Percentiles rank a stretch among this genome's conserved stretches.
Evolutionary conservation across 2,329 filamentous ascomycete species (phyloP).

Genomic region (Chaetomiaceae sp.): DNA sequence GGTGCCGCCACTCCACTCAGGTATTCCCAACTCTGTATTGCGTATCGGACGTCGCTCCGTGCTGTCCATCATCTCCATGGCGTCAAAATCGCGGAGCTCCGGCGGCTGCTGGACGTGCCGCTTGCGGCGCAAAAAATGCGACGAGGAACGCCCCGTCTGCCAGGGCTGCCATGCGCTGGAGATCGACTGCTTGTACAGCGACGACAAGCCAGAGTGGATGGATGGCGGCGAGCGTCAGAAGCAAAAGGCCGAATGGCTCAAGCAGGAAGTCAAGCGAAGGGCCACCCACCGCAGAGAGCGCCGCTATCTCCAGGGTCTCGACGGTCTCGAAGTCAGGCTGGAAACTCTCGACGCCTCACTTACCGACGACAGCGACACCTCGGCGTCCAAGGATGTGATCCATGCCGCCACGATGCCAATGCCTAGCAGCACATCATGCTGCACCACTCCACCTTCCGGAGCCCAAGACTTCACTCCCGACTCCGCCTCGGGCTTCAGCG

Average conservation of each 20-base stretch:
- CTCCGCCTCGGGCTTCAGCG: not conserved
- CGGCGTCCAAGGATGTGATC: not conserved
- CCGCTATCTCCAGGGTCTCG: conserved; percentile 41
- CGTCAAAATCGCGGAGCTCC: conserved; percentile 34
- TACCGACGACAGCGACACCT: conserved; percentile 14
- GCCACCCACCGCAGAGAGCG: conserved; percentile 44
- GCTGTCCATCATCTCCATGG: conserved; percentile 9
- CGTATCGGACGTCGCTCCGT: too few relatives aligned
- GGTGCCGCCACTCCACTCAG: too few relatives aligned
- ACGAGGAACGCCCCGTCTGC: conserved; percentile 48
- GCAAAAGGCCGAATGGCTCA: conserved; percentile 47
- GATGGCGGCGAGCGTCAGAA: conserved; percentile 44
- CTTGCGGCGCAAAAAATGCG: conserved; percentile 56
- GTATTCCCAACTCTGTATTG: too few relatives aligned
- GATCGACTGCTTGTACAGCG: conserved; percentile 49
- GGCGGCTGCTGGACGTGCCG: conserved; percentile 57
- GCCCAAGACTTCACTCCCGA: conserved; percentile 1
- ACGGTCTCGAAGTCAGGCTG: conserved; percentile 31
- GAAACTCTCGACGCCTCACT: conserved; percentile 25
- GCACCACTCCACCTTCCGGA: not conserved
- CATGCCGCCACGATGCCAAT: not conserved
- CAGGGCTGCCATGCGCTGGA: conserved; percentile 45
- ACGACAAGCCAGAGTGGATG: conserved; percentile 53
- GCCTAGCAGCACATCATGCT: not conserved
- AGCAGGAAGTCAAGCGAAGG: conserved; percentile 51